Base-by-base conservation (phyloP, 768 basidiomycete genomes). In the Termitomyces sp. region DNA sequence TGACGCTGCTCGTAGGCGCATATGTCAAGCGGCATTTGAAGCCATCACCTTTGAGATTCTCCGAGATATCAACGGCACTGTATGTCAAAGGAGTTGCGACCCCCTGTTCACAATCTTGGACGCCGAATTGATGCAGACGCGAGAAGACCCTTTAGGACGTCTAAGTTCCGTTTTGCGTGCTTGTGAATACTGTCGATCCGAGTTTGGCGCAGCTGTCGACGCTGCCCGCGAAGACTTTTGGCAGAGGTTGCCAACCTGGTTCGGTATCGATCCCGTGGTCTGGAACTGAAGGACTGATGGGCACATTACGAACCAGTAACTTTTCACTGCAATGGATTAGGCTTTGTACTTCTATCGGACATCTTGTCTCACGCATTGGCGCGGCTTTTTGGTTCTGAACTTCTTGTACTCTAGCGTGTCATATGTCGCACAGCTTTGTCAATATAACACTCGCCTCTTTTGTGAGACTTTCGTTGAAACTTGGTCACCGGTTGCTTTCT, bases 1-100 rank as follows among this genome's bases (percentile, higher is more conserved):
- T 9, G 76, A 82, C 60, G 69, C 74, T 3, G 59, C 73, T 32
- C 71, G 70, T 32, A 77, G 77, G 61, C 81, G 84, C 29, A 70
- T 80, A 23, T 90, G 88, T 68, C 85, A 85, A 68, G 76, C 85
- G 21, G 85, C 86, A 3, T 90, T 89, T 62, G 89, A 90, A 65
- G 79, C 81, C 11, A 82, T 88, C 59, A 87, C 86, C 4, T 89
- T 89, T 66, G 84, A 90, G 62, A 80, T 90, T 45, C 77, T 90
- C 55, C 81, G 85, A 48, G 88, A 90, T 63, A 80, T 87, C 60
- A 88, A 87, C 67, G 87, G 86, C 11, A 78, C 86, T 55, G 75
- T 85, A 19, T 80, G 77, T 57, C 82, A 86, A 61, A 81, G 86
- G 44, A 85, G 79, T 62, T 84, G 82, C 5, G 88, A 90, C 59